phyloP scores from a whole-genome alignment of 768 basidiomycete genomes.

The Hygrocybe punicea region DNA sequence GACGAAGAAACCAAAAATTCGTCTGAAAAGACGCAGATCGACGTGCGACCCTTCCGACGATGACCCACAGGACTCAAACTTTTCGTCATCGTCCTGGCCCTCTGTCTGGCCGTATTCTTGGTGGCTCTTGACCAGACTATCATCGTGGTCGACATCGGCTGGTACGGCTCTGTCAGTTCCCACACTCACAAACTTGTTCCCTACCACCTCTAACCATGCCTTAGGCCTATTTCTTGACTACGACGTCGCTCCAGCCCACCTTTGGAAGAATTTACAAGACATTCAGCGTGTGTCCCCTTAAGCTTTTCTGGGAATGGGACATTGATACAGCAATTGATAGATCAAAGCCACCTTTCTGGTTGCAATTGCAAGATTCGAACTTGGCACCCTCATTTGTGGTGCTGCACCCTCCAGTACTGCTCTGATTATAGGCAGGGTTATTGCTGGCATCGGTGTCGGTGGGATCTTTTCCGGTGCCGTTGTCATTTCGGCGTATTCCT shows the following conservation, averaged over 20 bases:
- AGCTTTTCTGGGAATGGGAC: background rate
- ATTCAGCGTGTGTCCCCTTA: background rate
- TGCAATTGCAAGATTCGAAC: conserved; percentile 1
- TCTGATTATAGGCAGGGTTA: conserved; percentile 3
- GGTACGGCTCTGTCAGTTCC: background rate
- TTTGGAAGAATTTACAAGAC: conserved; percentile 6
- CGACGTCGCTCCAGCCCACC: conserved; percentile 1
- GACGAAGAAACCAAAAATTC: no score
- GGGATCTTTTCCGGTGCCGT: conserved; percentile 15
- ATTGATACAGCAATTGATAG: background rate
- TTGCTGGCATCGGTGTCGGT: conserved; percentile 2
- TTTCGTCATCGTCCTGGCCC: background rate
- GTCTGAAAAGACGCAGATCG: background rate
- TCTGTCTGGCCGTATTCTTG: conserved; percentile 16
- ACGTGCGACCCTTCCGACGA: background rate
- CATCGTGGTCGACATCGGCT: background rate
- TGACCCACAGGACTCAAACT: background rate
- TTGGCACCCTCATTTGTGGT: conserved; percentile 3
- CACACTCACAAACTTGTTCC: no score
- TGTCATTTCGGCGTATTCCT: conserved; percentile 22
- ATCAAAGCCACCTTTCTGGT: conserved; percentile 2
- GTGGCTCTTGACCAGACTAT: conserved; percentile 26
- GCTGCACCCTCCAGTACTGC: conserved; percentile 1
- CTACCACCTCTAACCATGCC: no score
- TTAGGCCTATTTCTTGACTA: conserved; percentile 2